A percentile compares a stretch with the other conserved stretches of the same genome.
Conservation (phyloP, 768 basidiomycete genomes). For the Boletus edulis region DNA sequence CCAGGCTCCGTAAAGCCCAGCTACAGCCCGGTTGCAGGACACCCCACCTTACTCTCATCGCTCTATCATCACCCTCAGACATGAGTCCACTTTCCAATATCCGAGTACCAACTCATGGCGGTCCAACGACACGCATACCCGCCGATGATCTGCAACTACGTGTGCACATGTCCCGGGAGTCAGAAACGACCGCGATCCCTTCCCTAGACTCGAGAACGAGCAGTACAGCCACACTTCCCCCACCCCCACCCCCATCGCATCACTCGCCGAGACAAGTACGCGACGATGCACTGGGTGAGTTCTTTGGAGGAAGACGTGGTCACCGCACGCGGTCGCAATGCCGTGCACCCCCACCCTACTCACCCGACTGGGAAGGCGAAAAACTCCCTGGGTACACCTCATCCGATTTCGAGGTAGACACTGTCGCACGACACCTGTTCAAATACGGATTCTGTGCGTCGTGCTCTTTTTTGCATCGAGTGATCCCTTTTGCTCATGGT, state of each 20-base stretch:
- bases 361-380: conserved; percentile 37
- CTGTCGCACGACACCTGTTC: conserved; percentile 60
- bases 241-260: conserved; percentile 17
- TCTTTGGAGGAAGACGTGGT: conserved; percentile 27
- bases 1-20: neutral
- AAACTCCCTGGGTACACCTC: conserved; percentile 28
- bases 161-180: conserved; percentile 23
- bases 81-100: conserved; percentile 19
- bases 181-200: conserved; percentile 17
- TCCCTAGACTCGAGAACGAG: conserved; percentile 12
- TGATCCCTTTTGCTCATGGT: neutral
- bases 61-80: neutral
- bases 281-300: conserved; percentile 31
- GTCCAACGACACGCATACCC: conserved; percentile 5
- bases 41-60: conserved; percentile 3
- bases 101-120: conserved; percentile 3
- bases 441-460: conserved; percentile 59
- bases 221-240: conserved; percentile 20
- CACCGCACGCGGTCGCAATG: conserved; percentile 24
- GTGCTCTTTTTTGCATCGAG: neutral
- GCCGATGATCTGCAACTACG: conserved; percentile 21
- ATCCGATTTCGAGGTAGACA: conserved; percentile 44
- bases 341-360: conserved; percentile 42
- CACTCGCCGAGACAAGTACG: conserved; percentile 25
- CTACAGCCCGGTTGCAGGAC: conserved; percentile 11